Base-by-base conservation (phyloP, 768 basidiomycete genomes). In the Tremella mesenterica region DNA sequence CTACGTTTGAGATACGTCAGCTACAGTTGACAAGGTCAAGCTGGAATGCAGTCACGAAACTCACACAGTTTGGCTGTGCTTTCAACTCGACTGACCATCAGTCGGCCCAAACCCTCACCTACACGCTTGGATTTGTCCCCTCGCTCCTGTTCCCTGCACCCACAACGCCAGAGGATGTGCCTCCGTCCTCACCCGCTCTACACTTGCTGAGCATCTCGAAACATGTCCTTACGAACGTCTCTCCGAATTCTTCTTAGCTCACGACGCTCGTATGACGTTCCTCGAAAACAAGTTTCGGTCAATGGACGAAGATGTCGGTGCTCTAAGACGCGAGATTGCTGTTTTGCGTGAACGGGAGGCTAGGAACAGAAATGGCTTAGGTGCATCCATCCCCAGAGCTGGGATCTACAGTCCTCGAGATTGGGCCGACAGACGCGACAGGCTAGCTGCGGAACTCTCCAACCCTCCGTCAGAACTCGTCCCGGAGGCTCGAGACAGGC, bases 91-190 rank as follows among this genome's bases (percentile, higher is more conserved):
- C 45, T 28, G 9, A 55, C 28, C 1, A 12, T 13, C 44, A 65
- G 60, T 53, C 27, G 61, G 55, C 2, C 20, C 52, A 20, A 36
- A 53, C 30, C 34, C 30, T 30, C 14, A 36, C 21, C 41, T 47
- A 10, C 65, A 67, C 44, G 57, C 41, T 27, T 67, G 65, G 65
- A 47, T 39, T 6, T 68, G 66, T 38, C 54, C 63, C 18, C 20
- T 38, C 14, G 59, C 47, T 14, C 50, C n/a, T 1, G 56, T 65
- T 4, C 51, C 60, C 12, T 68, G 66, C 34, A 48, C 59, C 2
- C 61, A 63, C 38, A 14, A 28, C 14, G 5, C 43, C 4, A 56
- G 60, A 23, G 66, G 66, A 6, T 68, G 66, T 46, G 23, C 58
- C 21, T 51, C 54, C 23, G 47, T 64, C 23, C 30, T 60, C 21